These are phyloP conservation scores for Inosperma sp. DNA, from an alignment of 768 basidiomycete species.

Conservation along the genomic window DNA sequence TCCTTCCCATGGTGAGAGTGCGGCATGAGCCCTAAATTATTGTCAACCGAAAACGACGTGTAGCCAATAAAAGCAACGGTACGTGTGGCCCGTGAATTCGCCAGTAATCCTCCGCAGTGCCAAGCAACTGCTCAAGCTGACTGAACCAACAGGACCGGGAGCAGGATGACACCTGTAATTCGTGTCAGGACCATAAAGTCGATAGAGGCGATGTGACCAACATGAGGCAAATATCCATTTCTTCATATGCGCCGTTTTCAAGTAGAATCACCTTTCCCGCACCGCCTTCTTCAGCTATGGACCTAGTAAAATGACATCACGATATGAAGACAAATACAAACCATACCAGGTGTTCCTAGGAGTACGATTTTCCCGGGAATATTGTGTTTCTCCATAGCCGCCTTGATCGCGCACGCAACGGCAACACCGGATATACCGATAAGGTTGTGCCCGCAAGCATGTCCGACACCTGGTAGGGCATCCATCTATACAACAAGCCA, in stretches of 20 bases:
- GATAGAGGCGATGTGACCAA: conserved; percentile 23
- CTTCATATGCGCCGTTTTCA: conserved; percentile 66
- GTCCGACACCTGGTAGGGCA: conserved; percentile 56
- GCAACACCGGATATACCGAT: conserved; percentile 79
- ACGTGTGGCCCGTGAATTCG: conserved; percentile 76
- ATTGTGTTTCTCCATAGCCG: conserved; percentile 54
- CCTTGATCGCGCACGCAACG: conserved; percentile 63
- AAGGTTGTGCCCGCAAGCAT: conserved; percentile 80
- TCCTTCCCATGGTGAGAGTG: conserved; percentile 81
- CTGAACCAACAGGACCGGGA: conserved; percentile 65
- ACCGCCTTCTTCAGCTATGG: conserved; percentile 72
- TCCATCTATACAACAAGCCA: conserved; percentile 44
- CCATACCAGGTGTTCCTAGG: conserved; percentile 70
- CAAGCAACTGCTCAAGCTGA: conserved; percentile 60
- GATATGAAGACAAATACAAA: not conserved
- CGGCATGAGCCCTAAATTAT: conserved; percentile 64
- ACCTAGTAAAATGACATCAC: not conserved
- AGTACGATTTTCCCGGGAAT: conserved; percentile 67
- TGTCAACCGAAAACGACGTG: not conserved
- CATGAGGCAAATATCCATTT: conserved; percentile 78
- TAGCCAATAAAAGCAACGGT: conserved; percentile 14
- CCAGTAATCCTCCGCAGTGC: conserved; percentile 57
- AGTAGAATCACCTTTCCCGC: conserved; percentile 68
- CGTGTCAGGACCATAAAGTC: not conserved
- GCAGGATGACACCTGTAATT: conserved; percentile 76